phyloP scores from a whole-genome alignment of 805 yeast species.

The Cyberlindnera japonica region DNA sequence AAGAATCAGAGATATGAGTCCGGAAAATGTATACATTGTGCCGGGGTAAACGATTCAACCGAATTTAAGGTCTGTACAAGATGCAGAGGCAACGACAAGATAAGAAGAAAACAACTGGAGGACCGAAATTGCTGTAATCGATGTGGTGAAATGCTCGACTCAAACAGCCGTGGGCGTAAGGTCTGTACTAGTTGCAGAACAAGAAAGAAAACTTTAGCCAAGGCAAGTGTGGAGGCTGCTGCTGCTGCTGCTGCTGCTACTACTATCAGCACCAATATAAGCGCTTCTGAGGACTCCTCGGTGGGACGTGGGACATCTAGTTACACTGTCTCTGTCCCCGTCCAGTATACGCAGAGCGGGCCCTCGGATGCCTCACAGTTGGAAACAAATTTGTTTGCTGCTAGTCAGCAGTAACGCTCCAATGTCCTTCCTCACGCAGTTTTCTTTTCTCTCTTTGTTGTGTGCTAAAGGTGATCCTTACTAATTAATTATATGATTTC shows the following conservation, averaged over 20 bases:
- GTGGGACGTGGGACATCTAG: not conserved
- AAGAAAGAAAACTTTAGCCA: conserved; percentile 41
- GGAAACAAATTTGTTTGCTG: conserved; percentile 25
- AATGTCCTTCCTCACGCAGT: too few species aligned
- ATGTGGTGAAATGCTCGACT: conserved; percentile 49
- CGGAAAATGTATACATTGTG: conserved; percentile 68
- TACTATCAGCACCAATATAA: not conserved
- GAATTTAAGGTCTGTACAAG: conserved; percentile 61
- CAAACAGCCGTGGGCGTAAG: conserved; percentile 47
- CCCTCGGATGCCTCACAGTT: conserved; percentile 20
- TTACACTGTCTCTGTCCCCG: conserved; percentile 9
- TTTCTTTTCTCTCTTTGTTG: too few species aligned
- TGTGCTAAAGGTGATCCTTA: too few species aligned
- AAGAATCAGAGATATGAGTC: conserved; percentile 57
- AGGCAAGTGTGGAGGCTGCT: conserved; percentile 12
- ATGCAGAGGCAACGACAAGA: conserved; percentile 59
- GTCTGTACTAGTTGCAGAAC: conserved; percentile 53
- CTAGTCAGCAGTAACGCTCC: not conserved
- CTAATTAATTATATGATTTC: too few species aligned
- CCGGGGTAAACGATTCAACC: conserved; percentile 49
- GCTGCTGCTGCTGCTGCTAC: conserved; percentile 11
- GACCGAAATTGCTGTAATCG: conserved; percentile 59
- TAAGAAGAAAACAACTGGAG: conserved; percentile 53
- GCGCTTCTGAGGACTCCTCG: not conserved
- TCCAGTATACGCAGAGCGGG: conserved; percentile 14